A percentile compares a stretch with the other conserved stretches of the same genome.
phyloP scores from a whole-genome alignment of 345 rosid species.

The Trapa incisa region DNA sequence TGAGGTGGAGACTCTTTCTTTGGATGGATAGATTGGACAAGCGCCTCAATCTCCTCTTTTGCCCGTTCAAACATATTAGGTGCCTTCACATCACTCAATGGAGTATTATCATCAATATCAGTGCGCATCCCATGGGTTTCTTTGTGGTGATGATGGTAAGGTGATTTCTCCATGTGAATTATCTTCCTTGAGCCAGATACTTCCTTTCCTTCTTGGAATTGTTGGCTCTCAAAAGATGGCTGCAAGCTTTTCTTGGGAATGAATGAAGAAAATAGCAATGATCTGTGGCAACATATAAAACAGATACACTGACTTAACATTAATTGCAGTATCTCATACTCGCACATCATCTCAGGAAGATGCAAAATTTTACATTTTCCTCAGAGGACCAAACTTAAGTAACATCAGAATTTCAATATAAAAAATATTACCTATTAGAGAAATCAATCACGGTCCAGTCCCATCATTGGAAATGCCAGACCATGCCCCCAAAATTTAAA shows the following conservation, averaged over 20 bases:
- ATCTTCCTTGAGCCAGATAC: background rate
- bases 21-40: constrained; percentile 31
- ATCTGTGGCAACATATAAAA: background rate
- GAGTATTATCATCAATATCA: constrained; percentile 31
- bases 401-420: too few relatives aligned
- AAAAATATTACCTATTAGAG: too few relatives aligned
- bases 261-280: background rate
- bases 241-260: background rate
- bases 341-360: background rate
- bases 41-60: constrained; percentile 57
- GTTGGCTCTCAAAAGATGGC: background rate
- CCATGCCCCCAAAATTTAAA: too few relatives aligned
- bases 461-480: too few relatives aligned
- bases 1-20: constrained; percentile 15
- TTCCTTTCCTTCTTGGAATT: background rate
- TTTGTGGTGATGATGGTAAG: constrained; percentile 9
- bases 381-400: too few relatives aligned
- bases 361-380: too few relatives aligned
- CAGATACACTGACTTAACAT: background rate
- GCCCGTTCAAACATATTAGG: constrained; percentile 51
- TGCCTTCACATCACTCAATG: constrained; percentile 30
- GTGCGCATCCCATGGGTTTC: constrained; percentile 18
- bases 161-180: constrained; percentile 4
- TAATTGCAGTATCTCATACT: background rate
- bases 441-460: too few relatives aligned